A percentile compares a stretch with the other conserved stretches of the same genome.
Evolutionary conservation across 805 yeast species (phyloP).

Genomic region (Candida oleophila): DNA sequence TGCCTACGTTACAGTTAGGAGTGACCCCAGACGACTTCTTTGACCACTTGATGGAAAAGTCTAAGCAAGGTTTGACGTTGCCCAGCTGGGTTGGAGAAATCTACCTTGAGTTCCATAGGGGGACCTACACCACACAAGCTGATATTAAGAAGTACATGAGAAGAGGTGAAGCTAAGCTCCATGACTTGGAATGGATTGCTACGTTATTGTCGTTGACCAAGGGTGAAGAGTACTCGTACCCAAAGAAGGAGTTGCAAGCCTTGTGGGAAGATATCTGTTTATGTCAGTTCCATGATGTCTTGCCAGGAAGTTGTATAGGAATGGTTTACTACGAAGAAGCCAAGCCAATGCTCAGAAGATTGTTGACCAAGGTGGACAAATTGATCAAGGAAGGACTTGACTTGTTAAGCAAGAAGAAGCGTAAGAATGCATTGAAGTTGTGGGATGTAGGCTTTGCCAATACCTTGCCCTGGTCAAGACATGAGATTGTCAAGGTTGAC

Average conservation of each 20-base stretch:
- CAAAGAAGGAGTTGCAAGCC: constrained; percentile 60
- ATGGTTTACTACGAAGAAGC: constrained; percentile 85
- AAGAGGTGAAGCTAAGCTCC: constrained; percentile 68
- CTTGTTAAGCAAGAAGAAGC: constrained; percentile 7
- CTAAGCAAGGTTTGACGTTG: constrained; percentile 63
- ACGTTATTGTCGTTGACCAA: constrained; percentile 63
- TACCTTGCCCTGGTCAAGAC: constrained; percentile 66
- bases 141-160: constrained; percentile 80
- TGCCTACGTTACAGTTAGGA: constrained; percentile 83
- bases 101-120: constrained; percentile 93
- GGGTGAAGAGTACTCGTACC: constrained; percentile 61
- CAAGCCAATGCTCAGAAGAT: constrained; percentile 66
- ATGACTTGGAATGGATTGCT: constrained; percentile 83
- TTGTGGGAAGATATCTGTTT: constrained; percentile 88
- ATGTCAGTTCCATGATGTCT: constrained; percentile 96
- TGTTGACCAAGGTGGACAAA: constrained; percentile 50
- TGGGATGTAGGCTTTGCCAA: constrained; percentile 35
- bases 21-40: constrained; percentile 78
- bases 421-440: constrained; percentile 2
- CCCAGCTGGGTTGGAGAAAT: constrained; percentile 94
- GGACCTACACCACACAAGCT: constrained; percentile 95
- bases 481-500: constrained; percentile 42
- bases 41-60: constrained; percentile 57
- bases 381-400: constrained; percentile 50
- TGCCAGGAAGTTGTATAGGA: constrained; percentile 95